A percentile compares a stretch with the other conserved stretches of the same genome.
phyloP scores from a whole-genome alignment of 2,329 filamentous ascomycete species.

The Coniochaeta sp. region DNA sequence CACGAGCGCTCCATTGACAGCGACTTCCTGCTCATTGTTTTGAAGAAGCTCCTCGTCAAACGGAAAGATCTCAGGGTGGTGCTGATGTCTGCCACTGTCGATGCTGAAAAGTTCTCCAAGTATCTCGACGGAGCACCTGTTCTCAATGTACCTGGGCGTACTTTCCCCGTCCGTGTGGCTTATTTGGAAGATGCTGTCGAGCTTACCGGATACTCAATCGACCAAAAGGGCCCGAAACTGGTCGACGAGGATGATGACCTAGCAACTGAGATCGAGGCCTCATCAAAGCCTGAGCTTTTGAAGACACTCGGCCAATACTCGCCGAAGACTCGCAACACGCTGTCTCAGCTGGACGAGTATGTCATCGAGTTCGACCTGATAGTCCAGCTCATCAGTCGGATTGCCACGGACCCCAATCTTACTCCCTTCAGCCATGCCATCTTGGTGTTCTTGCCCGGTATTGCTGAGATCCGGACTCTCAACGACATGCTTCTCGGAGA shows the following conservation, averaged over 20 bases:
- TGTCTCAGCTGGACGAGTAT: constrained; percentile 81
- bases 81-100: constrained; percentile 95
- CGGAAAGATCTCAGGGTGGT: constrained; percentile 84
- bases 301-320: constrained; percentile 69
- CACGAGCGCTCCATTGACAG: constrained; percentile 96
- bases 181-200: constrained; percentile 93
- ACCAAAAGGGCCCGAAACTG: constrained; percentile 43
- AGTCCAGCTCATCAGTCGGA: constrained; percentile 66
- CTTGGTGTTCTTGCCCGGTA: constrained; percentile 89
- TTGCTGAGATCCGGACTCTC: constrained; percentile 83
- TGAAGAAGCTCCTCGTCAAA: constrained; percentile 71
- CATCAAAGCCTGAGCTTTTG: constrained; percentile 49
- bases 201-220: constrained; percentile 64
- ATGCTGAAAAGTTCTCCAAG: constrained; percentile 82
- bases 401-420: constrained; percentile 64
- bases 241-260: constrained; percentile 49
- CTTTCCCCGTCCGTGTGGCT: constrained; percentile 81
- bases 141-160: constrained; percentile 84
- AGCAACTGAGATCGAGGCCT: constrained; percentile 43
- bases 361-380: constrained; percentile 86
- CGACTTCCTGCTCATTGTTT: constrained; percentile 87
- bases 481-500: constrained; percentile 80
- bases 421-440: constrained; percentile 77
- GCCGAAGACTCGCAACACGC: constrained; percentile 63
- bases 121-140: constrained; percentile 84